These are phyloP conservation scores for Oryza glaberrima DNA, from an alignment of 176 grass and related monocot species.

Conservation along the genomic window DNA sequence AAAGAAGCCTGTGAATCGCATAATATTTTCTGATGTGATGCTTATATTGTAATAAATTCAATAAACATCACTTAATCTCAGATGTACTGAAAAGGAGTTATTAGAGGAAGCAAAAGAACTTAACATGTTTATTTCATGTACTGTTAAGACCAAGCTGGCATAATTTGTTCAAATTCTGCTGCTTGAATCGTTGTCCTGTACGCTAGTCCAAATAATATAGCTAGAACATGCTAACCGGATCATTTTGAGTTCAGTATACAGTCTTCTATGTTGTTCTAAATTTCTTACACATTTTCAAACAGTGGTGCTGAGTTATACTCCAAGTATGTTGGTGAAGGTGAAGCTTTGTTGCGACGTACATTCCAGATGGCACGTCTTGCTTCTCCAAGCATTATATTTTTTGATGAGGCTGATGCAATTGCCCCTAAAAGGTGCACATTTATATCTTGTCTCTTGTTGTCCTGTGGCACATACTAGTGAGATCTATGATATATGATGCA, in stretches of 20 bases:
- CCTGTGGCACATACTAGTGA: neutral
- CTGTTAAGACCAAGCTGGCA: slow-evolving; percentile 2
- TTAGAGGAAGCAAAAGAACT: slow-evolving; percentile 1
- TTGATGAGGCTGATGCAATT: slow-evolving; percentile 84
- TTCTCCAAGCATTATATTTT: slow-evolving; percentile 89
- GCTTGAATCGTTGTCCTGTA: neutral
- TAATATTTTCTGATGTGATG: neutral
- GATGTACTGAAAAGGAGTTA: neutral
- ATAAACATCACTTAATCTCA: neutral
- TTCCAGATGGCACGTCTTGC: slow-evolving; percentile 87
- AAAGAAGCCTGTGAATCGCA: neutral
- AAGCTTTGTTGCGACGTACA: slow-evolving; percentile 74
- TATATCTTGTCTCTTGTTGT: neutral
- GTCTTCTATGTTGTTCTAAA: neutral
- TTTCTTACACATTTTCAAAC: slow-evolving; percentile 34
- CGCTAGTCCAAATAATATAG: slow-evolving; percentile 25
- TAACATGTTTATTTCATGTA: neutral
- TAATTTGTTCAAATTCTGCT: slow-evolving; percentile 13
- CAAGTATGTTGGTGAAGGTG: slow-evolving; percentile 97
- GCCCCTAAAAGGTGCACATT: slow-evolving; percentile 77
- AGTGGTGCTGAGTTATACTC: slow-evolving; percentile 92
- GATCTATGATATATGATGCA: neutral
- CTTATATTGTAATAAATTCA: slow-evolving; percentile 3
- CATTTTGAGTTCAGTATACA: slow-evolving; percentile 14
- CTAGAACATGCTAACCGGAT: neutral